These are phyloP conservation scores for Oemleria cerasiformis DNA, from an alignment of 306 rosid species.

Conservation along the genomic window DNA sequence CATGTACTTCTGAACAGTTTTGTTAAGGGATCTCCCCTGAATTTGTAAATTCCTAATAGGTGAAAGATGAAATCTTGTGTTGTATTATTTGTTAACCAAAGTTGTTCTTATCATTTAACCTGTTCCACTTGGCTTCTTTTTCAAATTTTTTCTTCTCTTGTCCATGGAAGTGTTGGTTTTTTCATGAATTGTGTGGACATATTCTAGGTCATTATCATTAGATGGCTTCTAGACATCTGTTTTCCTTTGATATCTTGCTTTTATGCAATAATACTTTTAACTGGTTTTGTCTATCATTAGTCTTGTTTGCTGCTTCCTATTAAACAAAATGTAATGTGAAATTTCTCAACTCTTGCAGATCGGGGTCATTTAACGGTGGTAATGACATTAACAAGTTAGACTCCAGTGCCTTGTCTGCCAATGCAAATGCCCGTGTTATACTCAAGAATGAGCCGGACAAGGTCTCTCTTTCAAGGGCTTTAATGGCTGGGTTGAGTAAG, in stretches of 20 bases:
- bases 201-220: background rate
- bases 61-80: background rate
- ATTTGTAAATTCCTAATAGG: background rate
- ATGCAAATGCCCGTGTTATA: slow-evolving; percentile 43
- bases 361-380: slow-evolving; percentile 47
- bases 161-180: background rate
- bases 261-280: background rate
- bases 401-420: slow-evolving; percentile 45
- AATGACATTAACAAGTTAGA: slow-evolving; percentile 46
- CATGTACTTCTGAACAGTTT: background rate
- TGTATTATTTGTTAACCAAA: background rate
- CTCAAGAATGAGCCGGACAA: slow-evolving; percentile 59
- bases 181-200: background rate
- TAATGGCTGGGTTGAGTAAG: slow-evolving; percentile 48
- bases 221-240: background rate
- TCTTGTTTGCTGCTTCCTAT: background rate
- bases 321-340: slow-evolving; percentile 17
- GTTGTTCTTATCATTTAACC: background rate
- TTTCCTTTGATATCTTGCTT: background rate
- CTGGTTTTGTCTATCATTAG: background rate
- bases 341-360: slow-evolving; percentile 41
- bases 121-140: background rate
- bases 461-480: slow-evolving; percentile 48
- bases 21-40: background rate
- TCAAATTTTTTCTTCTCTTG: background rate